These are phyloP conservation scores for Seiridium unicorne DNA, from an alignment of 2,329 filamentous ascomycete species.

Conservation along the genomic window DNA sequence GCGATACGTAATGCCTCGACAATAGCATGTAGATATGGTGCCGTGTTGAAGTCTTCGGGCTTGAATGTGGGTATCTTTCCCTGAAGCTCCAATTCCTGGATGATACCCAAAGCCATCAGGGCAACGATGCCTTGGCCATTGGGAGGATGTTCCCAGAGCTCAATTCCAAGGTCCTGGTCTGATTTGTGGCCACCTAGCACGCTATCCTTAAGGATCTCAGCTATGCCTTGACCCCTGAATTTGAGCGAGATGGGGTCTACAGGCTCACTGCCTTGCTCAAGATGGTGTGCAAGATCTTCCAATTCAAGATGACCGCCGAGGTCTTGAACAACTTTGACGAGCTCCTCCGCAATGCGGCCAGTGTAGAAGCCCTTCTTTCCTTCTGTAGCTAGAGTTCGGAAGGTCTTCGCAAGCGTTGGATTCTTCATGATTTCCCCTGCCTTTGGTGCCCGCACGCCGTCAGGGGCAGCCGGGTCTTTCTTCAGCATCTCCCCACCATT, in stretches of 20 bases:
- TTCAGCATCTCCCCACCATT: conserved; percentile 90
- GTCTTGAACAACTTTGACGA: conserved; percentile 74
- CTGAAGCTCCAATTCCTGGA: conserved; percentile 77
- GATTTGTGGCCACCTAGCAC: conserved; percentile 36
- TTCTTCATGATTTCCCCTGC: conserved; percentile 90
- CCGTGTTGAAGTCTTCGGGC: conserved; percentile 74
- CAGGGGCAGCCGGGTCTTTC: conserved; percentile 62
- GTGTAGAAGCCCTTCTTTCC: conserved; percentile 92
- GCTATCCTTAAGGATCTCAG: conserved; percentile 19
- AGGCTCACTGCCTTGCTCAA: conserved; percentile 67
- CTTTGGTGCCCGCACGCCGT: conserved; percentile 71
- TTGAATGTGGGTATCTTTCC: conserved; percentile 73
- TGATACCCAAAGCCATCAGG: conserved; percentile 87
- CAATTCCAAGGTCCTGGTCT: conserved; percentile 54
- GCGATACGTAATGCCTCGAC: conserved; percentile 86
- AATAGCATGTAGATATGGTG: conserved; percentile 78
- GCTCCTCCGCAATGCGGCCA: conserved; percentile 75
- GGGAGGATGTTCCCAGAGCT: conserved; percentile 95
- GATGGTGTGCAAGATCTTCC: conserved; percentile 78
- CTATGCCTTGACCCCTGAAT: conserved; percentile 63
- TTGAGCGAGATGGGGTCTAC: conserved; percentile 81
- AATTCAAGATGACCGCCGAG: conserved; percentile 76
- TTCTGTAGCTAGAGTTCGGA: conserved; percentile 72
- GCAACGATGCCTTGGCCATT: conserved; percentile 96
- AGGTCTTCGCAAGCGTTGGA: conserved; percentile 76